Evolutionary conservation across 192 early-diverging fungal genomes (phyloP).

Genomic region (Gonapodya prolifera): DNA sequence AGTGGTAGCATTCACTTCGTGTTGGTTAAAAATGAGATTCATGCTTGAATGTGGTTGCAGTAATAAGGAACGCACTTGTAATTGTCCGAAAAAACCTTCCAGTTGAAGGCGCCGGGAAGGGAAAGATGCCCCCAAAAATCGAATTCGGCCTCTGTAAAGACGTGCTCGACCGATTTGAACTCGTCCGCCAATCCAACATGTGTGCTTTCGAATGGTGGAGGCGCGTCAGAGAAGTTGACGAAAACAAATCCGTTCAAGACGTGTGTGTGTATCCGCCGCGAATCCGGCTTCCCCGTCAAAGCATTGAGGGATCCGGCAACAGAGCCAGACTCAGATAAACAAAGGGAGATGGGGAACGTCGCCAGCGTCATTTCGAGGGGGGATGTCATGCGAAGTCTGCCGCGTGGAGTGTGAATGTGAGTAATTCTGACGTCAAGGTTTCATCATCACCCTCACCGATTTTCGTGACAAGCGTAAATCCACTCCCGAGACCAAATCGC

Average conservation of each 20-base stretch:
- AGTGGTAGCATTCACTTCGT: no score
- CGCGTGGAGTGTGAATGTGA: no score
- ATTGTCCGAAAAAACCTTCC: conserved; percentile 4
- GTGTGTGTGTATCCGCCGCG: neutral
- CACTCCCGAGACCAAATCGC: neutral
- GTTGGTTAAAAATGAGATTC: no score
- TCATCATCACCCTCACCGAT: no score
- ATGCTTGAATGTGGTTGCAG: no score
- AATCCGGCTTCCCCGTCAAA: no score
- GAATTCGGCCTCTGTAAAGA: neutral
- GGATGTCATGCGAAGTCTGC: neutral
- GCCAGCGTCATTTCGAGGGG: neutral
- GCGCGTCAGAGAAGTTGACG: neutral
- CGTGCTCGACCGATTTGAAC: neutral
- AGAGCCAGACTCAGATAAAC: no score
- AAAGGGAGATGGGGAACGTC: neutral
- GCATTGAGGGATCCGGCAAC: no score
- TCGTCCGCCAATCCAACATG: neutral
- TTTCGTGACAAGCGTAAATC: neutral
- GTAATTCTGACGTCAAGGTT: no score
- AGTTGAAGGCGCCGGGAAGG: neutral
- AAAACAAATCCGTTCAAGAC: neutral
- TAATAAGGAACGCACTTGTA: no score
- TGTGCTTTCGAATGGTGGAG: neutral
- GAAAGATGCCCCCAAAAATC: neutral